These are phyloP conservation scores for Lonicera japonica DNA, from an alignment of 129 eudicot species.

Conservation along the genomic window DNA sequence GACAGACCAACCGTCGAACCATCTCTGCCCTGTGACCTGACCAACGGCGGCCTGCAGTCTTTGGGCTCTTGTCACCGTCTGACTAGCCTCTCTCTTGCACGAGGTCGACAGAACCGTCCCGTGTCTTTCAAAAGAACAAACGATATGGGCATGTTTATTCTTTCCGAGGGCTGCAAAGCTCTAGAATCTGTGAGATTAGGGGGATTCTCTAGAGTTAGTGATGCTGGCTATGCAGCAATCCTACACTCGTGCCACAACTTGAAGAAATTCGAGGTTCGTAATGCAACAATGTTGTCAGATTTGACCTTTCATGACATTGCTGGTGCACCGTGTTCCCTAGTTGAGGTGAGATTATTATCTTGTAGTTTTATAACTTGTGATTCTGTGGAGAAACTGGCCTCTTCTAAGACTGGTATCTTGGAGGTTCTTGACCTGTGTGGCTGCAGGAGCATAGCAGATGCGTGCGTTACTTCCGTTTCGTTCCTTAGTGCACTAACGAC, in stretches of 20 bases:
- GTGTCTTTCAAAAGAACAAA: constrained; percentile 32
- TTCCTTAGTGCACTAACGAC: constrained; percentile 28
- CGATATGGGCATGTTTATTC: constrained; percentile 61
- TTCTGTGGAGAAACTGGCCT: constrained; percentile 31
- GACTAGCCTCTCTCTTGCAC: constrained; percentile 43
- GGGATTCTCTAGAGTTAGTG: constrained; percentile 65
- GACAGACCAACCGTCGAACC: constrained; percentile 42
- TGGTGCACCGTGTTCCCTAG: constrained; percentile 32
- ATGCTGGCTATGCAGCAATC: constrained; percentile 63
- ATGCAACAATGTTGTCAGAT: constrained; percentile 42
- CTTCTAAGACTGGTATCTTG: constrained; percentile 18
- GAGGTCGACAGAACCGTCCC: constrained; percentile 25
- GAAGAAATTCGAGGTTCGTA: constrained; percentile 53
- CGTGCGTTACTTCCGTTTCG: constrained; percentile 38
- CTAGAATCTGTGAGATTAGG: constrained; percentile 49
- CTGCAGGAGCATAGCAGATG: constrained; percentile 49
- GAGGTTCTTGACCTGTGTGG: constrained; percentile 47
- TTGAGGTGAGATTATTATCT: constrained; percentile 37
- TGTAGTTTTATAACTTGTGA: constrained; percentile 52
- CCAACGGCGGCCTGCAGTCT: constrained; percentile 43
- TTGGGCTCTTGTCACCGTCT: constrained; percentile 38
- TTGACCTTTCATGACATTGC: constrained; percentile 43
- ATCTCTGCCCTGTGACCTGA: constrained; percentile 31
- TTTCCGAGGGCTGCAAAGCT: constrained; percentile 44
- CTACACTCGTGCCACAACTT: constrained; percentile 33